Conservation (phyloP, 78 protist species). For the Pigoraptor vietnamica region DNA sequence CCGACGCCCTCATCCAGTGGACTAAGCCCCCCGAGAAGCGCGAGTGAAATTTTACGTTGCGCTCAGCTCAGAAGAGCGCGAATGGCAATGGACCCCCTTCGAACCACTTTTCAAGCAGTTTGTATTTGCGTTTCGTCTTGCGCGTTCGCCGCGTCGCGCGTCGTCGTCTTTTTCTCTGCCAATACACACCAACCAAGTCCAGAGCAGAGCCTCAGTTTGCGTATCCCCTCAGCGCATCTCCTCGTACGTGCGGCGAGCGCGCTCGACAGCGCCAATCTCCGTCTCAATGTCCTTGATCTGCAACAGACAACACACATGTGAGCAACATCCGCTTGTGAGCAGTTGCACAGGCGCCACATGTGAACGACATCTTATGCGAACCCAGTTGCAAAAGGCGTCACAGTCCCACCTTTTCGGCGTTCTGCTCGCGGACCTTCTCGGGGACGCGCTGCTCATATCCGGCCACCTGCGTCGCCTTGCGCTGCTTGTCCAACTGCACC, state of each 20-base stretch:
- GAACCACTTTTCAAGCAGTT: no score
- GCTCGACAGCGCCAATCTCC: background rate
- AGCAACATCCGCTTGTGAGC: no score
- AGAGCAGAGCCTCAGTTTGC: background rate
- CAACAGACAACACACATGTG: no score
- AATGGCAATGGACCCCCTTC: no score
- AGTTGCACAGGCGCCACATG: no score
- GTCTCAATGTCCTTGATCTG: background rate
- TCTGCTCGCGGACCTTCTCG: background rate
- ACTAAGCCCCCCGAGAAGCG: background rate
- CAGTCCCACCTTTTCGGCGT: background rate
- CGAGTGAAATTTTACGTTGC: no score
- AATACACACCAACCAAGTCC: no score
- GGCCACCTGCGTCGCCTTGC: background rate
- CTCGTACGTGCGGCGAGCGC: background rate
- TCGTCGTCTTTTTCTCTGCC: no score
- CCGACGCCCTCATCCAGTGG: constrained; percentile 2
- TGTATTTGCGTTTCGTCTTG: no score
- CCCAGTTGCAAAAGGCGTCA: background rate
- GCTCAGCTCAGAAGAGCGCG: no score
- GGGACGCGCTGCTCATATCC: constrained; percentile 23
- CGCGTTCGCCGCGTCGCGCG: no score
- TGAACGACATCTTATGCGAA: no score
- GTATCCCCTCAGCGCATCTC: background rate
- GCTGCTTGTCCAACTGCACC: background rate